Conservation (phyloP, 805 yeast genomes). For the Wickerhamiella occidentalis region DNA sequence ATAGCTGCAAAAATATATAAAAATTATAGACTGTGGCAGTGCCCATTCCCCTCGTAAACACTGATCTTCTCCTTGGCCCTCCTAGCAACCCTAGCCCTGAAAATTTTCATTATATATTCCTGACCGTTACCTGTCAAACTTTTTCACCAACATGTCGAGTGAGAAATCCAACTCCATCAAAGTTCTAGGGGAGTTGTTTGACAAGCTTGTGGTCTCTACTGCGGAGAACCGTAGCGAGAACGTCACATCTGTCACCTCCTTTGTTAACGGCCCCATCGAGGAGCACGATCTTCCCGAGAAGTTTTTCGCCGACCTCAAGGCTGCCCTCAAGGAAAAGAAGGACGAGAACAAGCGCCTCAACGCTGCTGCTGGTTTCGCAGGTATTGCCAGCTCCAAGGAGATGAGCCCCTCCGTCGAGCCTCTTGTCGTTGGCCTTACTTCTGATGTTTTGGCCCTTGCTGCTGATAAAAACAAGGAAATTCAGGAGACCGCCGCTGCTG, state of each 20-base stretch:
- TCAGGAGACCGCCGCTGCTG: slow-evolving; percentile 59
- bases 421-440: slow-evolving; percentile 66
- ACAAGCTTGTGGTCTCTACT: slow-evolving; percentile 81
- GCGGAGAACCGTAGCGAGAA: slow-evolving; percentile 69
- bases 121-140: slow-evolving; percentile 12
- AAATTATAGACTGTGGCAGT: too few species aligned
- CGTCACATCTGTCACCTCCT: slow-evolving; percentile 80
- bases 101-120: slow-evolving; percentile 10
- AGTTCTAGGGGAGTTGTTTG: slow-evolving; percentile 87
- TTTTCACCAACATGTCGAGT: slow-evolving; percentile 10
- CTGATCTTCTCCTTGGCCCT: too few species aligned
- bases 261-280: slow-evolving; percentile 91
- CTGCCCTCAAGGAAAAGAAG: slow-evolving; percentile 74
- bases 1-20: too few species aligned
- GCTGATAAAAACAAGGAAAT: slow-evolving; percentile 83
- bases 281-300: slow-evolving; percentile 95
- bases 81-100: slow-evolving; percentile 12
- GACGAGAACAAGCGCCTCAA: slow-evolving; percentile 48
- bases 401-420: slow-evolving; percentile 94
- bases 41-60: too few species aligned
- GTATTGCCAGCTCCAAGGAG: slow-evolving; percentile 64
- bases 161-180: slow-evolving; percentile 32
- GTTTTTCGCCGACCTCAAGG: slow-evolving; percentile 67
- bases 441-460: slow-evolving; percentile 58
- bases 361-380: slow-evolving; percentile 72